Evolutionary conservation across 2,329 filamentous ascomycete species (phyloP), one percentile per base, ranked within the genome.

Genomic region (Botrytis squamosa): DNA sequence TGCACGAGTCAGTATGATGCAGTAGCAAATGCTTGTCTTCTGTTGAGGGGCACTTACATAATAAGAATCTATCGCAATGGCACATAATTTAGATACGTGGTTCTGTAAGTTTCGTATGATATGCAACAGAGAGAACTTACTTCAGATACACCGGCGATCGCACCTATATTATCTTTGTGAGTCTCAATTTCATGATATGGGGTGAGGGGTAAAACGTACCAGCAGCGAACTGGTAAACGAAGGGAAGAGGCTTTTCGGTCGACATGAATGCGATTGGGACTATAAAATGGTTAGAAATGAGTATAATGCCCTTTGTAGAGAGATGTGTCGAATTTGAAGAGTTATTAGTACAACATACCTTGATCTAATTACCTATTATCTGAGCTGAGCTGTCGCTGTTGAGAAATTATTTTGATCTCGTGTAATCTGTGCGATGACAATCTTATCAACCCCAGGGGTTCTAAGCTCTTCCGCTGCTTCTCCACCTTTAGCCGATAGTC

Each of bases 121-220:
- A 49, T 20, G 52, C 16, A 59, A 12, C 38, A 60, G 70, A 25
- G 18, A 25, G 3, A 44, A 85, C 91, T 84, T 87, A 95, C 94
- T 89, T 99, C 96, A 80, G 95, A 98, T 78, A 99, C 95, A 87
- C 96, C 96, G 82, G 96, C 96, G 82, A 99, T 93, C 82, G 96
- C 96, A 86, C 92, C 91, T 93, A 73, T 5, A 79, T 55, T 6
- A 20, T 57, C 75, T 76, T 52, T 76, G 80, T 80, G 33, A 77
- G 78, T 75, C 78, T 78, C 77, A 76, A 77, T 76, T 75, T 76
- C 75, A 75, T 74, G 78, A 78, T 76, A 77, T 57, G 38, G 65
- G 49, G 71, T 64, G 62, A 65, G 46, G 59, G 63, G 52, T 22
- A 29, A 8, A 36, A 44, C 89, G 82, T 82, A 91, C 95, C 95